Base-by-base conservation (phyloP, 768 basidiomycete species). In the Hypholoma fasciculare region DNA sequence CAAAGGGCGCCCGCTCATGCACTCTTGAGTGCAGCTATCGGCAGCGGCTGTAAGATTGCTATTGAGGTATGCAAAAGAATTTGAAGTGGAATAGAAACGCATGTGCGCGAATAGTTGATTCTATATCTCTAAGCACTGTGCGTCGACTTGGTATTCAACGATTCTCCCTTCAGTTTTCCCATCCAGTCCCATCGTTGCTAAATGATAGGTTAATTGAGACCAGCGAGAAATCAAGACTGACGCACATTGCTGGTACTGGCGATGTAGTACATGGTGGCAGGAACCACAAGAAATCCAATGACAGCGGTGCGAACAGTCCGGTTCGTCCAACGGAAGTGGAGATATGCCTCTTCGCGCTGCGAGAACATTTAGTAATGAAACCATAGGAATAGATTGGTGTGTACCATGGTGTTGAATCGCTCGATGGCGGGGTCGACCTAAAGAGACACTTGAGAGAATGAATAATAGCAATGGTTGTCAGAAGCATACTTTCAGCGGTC, bases 1-100 rank as follows among this genome's bases (percentile, higher is more conserved):
- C 96, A 97, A 71, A 82, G 88, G 51, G 94, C 94, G 19, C 94
- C 96, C 1, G 94, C 89, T 42, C 94, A 98, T 71, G 92, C 94
- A 1, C 75, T 98, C 43, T 74, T 98, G 56, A 95, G 92, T 64
- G 89, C 92, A 7, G 74, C 94, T 23, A 81, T 98, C 11, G 94
- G 90, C 2, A 81, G 77, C 3, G 94, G 94, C 2, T 98, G 96
- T 73, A 92, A 89, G 72, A 77, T 87, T 20, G 96, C 96, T 12
- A 96, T 98, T 74, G 88, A 90, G 71, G 70, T 96, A 52, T 95
- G 92, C 77, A 95, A 91, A 76, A 79, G 86, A 65, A 69, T 96
- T 54, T 97, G 77, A 76, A 23, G 23, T n/a, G n/a, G 30, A 20
- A 44, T n/a, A 12, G 16, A 27, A 8, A 38, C 23, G 16, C 14